Percentiles rank a stretch among this genome's conserved stretches.
Conservation (phyloP, 495 filamentous ascomycete species). For the Massariosphaeria phaeospora region DNA sequence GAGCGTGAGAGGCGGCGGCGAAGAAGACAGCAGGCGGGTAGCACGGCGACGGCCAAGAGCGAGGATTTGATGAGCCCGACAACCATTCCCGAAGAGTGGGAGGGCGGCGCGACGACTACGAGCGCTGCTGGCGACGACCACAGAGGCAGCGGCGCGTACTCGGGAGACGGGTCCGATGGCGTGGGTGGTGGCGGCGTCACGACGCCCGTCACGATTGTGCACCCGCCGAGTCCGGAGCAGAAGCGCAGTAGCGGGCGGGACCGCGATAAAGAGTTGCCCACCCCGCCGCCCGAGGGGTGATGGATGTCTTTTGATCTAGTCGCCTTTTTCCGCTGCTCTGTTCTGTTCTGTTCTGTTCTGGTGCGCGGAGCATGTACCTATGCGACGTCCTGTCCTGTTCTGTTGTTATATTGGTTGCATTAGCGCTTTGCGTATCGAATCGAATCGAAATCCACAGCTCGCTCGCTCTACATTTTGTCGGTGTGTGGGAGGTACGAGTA, state of each 20-base stretch:
- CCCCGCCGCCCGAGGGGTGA: slow-evolving; percentile 22
- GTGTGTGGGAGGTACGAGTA: too few species aligned
- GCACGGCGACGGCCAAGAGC: slow-evolving; percentile 8
- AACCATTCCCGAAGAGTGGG: slow-evolving; percentile 25
- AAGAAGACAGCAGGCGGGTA: slow-evolving; percentile 22
- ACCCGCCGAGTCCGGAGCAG: slow-evolving; percentile 35
- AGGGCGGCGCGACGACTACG: slow-evolving; percentile 12
- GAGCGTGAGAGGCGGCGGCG: slow-evolving; percentile 36
- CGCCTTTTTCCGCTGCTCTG: too few species aligned
- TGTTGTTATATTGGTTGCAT: too few species aligned
- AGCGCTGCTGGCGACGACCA: slow-evolving; percentile 12
- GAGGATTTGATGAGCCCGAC: slow-evolving; percentile 25
- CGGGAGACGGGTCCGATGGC: slow-evolving; percentile 9
- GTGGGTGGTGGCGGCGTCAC: not conserved
- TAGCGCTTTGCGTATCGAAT: too few species aligned
- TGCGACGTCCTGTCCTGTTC: too few species aligned
- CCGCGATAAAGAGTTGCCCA: slow-evolving; percentile 16
- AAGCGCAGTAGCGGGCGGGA: too few species aligned
- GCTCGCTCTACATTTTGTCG: too few species aligned
- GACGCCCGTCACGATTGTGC: slow-evolving; percentile 35
- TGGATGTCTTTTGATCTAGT: too few species aligned
- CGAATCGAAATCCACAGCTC: too few species aligned
- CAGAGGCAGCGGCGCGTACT: slow-evolving; percentile 1
- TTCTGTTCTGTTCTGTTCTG: too few species aligned
- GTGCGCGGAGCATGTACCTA: too few species aligned